phyloP scores from a whole-genome alignment of 2,329 filamentous ascomycete genomes.

The Colletotrichum gloeosporioides region DNA sequence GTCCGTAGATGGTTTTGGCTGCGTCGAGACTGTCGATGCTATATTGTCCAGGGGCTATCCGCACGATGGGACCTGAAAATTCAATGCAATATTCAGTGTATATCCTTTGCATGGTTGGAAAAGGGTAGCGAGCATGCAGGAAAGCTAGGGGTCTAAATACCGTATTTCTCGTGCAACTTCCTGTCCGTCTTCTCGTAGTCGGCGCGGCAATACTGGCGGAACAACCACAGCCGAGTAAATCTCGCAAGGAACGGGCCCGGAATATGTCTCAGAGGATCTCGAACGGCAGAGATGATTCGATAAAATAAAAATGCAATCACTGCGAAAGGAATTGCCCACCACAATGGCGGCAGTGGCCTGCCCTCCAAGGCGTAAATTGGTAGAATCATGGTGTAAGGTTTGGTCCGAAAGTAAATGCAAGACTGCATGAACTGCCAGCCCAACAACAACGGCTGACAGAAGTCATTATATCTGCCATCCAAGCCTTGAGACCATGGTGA shows the following conservation, averaged over 20 bases:
- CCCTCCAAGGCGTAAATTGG: not conserved
- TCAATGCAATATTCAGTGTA: not conserved
- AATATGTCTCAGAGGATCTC: conserved; percentile 11
- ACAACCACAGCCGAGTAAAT: conserved; percentile 32
- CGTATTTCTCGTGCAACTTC: conserved; percentile 33
- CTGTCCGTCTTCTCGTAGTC: conserved; percentile 31
- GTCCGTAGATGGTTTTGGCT: conserved; percentile 38
- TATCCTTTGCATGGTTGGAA: too few relatives aligned
- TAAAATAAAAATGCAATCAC: not conserved
- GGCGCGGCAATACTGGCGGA: conserved; percentile 26
- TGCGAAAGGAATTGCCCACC: not conserved
- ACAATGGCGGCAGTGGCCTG: not conserved
- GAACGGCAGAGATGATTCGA: not conserved
- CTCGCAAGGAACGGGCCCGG: conserved; percentile 31
- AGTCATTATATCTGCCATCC: not conserved
- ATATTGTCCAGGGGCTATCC: conserved; percentile 52
- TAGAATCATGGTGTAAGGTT: not conserved
- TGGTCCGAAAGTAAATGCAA: not conserved
- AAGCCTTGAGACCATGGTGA: rapidly evolving
- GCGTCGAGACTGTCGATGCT: conserved; percentile 46
- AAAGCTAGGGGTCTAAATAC: not conserved
- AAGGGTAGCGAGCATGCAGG: too few relatives aligned
- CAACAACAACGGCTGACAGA: not conserved
- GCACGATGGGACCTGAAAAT: conserved; percentile 39
- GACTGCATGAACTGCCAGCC: not conserved